These are phyloP conservation scores for Tetracladium maxilliforme DNA, from an alignment of 2,329 filamentous ascomycete species.

Conservation along the genomic window DNA sequence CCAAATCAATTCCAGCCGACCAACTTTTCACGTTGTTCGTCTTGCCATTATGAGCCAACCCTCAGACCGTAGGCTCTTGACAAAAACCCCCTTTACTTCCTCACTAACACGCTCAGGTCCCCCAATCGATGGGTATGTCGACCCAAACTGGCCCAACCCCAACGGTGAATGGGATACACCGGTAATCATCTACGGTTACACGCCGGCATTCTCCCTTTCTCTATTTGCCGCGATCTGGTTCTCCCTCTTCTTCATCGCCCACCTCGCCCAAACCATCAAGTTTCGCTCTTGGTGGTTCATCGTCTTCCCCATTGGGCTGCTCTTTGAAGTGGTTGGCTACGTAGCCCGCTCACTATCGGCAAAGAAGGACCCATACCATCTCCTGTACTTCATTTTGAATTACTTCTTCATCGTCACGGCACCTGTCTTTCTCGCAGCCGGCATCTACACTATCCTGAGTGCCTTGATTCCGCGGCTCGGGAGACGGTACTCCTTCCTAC, in stretches of 20 bases:
- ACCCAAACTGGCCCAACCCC: conserved; percentile 35
- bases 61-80: no score
- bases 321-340: conserved; percentile 35
- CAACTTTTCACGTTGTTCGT: no score
- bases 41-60: no score
- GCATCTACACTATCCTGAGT: conserved; percentile 38
- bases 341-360: conserved; percentile 30
- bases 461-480: conserved; percentile 30
- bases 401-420: conserved; percentile 48
- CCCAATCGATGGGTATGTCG: conserved; percentile 24
- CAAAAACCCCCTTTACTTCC: no score
- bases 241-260: conserved; percentile 20
- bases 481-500: conserved; percentile 24
- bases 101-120: no score
- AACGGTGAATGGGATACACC: conserved; percentile 26
- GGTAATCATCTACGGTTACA: conserved; percentile 36
- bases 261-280: conserved; percentile 18
- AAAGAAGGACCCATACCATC: conserved; percentile 33
- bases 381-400: conserved; percentile 39
- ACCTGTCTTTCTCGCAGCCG: conserved; percentile 40
- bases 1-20: no score
- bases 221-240: conserved; percentile 27
- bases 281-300: conserved; percentile 29
- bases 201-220: conserved; percentile 26
- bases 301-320: conserved; percentile 24